Percentiles rank a stretch among this genome's conserved stretches.
phyloP scores from a whole-genome alignment of 768 basidiomycete genomes.

The Boletus fagicola region DNA sequence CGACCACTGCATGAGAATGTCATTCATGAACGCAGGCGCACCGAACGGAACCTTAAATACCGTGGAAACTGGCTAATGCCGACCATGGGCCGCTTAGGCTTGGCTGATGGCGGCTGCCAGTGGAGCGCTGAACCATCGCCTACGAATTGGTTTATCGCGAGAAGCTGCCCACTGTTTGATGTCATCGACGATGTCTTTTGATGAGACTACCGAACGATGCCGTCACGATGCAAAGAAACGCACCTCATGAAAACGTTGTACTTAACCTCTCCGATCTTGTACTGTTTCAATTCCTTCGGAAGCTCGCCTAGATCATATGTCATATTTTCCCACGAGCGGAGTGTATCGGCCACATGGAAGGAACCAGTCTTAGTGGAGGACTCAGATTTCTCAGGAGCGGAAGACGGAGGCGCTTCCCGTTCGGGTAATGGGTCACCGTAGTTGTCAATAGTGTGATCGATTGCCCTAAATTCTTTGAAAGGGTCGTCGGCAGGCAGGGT shows the following conservation, averaged over 20 bases:
- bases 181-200: not conserved
- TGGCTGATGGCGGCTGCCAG: no score
- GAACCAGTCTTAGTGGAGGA: not conserved
- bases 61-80: constrained; percentile 3
- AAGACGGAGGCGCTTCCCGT: not conserved
- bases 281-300: not conserved
- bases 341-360: not conserved
- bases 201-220: not conserved
- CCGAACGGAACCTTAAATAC: not conserved
- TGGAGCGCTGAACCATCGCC: not conserved
- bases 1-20: constrained; percentile 2
- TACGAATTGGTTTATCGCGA: not conserved
- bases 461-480: not conserved
- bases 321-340: not conserved
- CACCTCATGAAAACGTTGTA: constrained; percentile 1
- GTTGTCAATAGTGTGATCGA: not conserved
- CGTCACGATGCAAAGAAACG: not conserved
- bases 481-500: not conserved
- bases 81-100: not conserved
- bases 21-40: not conserved
- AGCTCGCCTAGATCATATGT: not conserved
- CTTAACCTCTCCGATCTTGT: not conserved
- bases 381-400: no score
- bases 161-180: not conserved
- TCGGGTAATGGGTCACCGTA: not conserved